Evolutionary conservation across 805 yeast species (phyloP).

Genomic region (Ogataea trehaloabstinens): DNA sequence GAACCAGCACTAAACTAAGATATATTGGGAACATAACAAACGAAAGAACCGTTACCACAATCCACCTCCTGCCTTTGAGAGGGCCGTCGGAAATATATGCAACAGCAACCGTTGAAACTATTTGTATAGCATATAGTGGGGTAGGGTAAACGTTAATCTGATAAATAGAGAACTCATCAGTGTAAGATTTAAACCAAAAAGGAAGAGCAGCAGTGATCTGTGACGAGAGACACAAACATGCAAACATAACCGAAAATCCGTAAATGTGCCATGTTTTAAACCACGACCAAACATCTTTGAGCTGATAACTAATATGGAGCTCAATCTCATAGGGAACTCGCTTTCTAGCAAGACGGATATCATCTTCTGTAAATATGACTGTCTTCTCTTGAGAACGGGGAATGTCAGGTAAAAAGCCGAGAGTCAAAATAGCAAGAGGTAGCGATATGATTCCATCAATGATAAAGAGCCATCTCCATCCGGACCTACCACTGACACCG

Average conservation of each 20-base stretch:
- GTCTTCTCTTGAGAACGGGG: slow-evolving; percentile 9
- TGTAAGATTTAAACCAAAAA: slow-evolving; percentile 1
- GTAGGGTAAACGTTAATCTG: slow-evolving; percentile 1
- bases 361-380: background rate
- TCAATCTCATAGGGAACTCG: background rate
- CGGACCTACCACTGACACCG: slow-evolving; percentile 49
- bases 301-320: background rate
- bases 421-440: slow-evolving; percentile 55
- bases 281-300: background rate
- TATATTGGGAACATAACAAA: slow-evolving; percentile 1
- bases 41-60: background rate
- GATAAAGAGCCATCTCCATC: slow-evolving; percentile 72
- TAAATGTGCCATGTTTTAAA: slow-evolving; percentile 1
- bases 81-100: slow-evolving; percentile 1
- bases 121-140: slow-evolving; percentile 1
- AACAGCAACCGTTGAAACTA: background rate
- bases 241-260: slow-evolving; percentile 1
- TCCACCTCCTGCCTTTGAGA: slow-evolving; percentile 1
- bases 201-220: slow-evolving; percentile 2
- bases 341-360: background rate
- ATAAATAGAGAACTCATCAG: slow-evolving; percentile 1
- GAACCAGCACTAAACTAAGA: background rate
- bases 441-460: slow-evolving; percentile 59
- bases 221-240: background rate
- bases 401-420: slow-evolving; percentile 57